A percentile compares a stretch with the other conserved stretches of the same genome.
phyloP scores from a whole-genome alignment of 352 stramenopile genomes.

The Phytophthora podocarpi region DNA sequence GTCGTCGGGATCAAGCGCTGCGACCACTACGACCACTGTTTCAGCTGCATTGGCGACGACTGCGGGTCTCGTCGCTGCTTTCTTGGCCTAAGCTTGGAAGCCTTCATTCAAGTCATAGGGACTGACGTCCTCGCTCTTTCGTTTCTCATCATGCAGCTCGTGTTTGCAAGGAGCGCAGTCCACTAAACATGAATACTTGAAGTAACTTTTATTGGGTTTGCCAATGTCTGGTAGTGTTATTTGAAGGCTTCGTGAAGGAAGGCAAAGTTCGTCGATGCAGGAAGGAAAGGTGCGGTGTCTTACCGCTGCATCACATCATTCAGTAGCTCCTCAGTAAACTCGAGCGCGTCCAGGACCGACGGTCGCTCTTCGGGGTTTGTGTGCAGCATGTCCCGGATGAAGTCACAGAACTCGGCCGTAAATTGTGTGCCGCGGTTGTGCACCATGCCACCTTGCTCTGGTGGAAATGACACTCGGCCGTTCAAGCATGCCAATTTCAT shows the following conservation, averaged over 20 bases:
- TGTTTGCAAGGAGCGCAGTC: constrained; percentile 10
- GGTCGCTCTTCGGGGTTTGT: constrained; percentile 81
- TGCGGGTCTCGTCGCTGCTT: constrained; percentile 33
- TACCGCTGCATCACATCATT: constrained; percentile 68
- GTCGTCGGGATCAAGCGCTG: constrained; percentile 21
- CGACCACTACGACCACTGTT: constrained; percentile 10
- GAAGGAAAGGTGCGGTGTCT: constrained; percentile 1
- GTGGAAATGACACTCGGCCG: constrained; percentile 75
- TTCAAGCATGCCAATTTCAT: constrained; percentile 87
- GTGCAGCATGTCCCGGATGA: constrained; percentile 88
- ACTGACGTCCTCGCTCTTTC: constrained; percentile 8
- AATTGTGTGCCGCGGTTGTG: constrained; percentile 71
- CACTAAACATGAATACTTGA: constrained; percentile 34
- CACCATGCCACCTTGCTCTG: constrained; percentile 71
- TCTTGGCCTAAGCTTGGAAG: constrained; percentile 27
- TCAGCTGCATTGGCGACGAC: constrained; percentile 29
- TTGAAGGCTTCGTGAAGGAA: constrained; percentile 3
- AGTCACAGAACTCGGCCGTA: constrained; percentile 85
- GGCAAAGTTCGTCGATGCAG: constrained; percentile 1
- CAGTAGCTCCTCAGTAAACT: constrained; percentile 83
- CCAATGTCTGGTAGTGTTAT: constrained; percentile 1
- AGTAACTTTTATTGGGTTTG: constrained; percentile 29
- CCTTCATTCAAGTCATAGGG: background rate
- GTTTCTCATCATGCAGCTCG: constrained; percentile 12
- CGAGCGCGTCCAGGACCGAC: constrained; percentile 77